Evolutionary conservation across 2,329 filamentous ascomycete genomes (phyloP).

Genomic region (Pseudocercospora eumusae): DNA sequence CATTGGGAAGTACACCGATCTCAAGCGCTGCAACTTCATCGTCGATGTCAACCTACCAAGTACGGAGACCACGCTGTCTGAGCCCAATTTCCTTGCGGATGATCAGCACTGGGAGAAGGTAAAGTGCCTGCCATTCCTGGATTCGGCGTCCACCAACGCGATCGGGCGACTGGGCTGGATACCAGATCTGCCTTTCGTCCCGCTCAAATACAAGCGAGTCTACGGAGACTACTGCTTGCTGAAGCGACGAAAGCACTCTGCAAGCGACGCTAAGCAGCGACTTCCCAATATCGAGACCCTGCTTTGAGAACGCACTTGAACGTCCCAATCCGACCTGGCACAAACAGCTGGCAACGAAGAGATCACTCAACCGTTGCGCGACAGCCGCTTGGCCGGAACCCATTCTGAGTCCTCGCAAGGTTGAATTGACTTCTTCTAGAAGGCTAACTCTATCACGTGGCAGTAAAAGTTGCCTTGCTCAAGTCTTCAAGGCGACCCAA

Average conservation of each 20-base stretch:
- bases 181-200: slow-evolving; percentile 69
- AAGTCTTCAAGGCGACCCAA: background rate
- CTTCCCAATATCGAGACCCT: slow-evolving; percentile 26
- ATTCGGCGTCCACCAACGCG: slow-evolving; percentile 71
- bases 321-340: background rate
- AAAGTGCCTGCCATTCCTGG: slow-evolving; percentile 76
- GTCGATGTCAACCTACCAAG: slow-evolving; percentile 81
- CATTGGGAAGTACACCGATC: slow-evolving; percentile 76
- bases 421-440: background rate
- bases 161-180: slow-evolving; percentile 80
- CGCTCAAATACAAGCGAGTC: slow-evolving; percentile 67
- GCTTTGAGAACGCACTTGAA: slow-evolving; percentile 11
- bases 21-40: slow-evolving; percentile 75
- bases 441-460: background rate
- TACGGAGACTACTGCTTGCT: slow-evolving; percentile 91
- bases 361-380: background rate
- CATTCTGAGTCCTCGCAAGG: background rate
- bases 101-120: slow-evolving; percentile 74
- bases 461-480: background rate
- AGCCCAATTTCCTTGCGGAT: slow-evolving; percentile 80
- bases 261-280: slow-evolving; percentile 9
- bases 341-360: background rate
- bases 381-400: background rate
- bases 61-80: slow-evolving; percentile 61
- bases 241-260: slow-evolving; percentile 51